A percentile compares a stretch with the other conserved stretches of the same genome.
phyloP scores from a whole-genome alignment of 208 protist species.

The Trypanosoma congolense region DNA sequence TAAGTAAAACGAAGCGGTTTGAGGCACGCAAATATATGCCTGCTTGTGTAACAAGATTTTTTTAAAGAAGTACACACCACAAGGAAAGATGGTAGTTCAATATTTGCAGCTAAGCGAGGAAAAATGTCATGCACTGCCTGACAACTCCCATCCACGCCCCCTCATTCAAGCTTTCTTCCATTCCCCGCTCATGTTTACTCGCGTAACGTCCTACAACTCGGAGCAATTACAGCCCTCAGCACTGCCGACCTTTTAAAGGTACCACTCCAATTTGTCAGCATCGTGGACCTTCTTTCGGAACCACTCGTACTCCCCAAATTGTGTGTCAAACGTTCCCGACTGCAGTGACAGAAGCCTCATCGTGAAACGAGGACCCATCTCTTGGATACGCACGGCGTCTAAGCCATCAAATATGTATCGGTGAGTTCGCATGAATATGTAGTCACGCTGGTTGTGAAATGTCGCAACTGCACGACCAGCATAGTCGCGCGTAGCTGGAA shows the following conservation, averaged over 20 bases:
- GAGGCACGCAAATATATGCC: too few relatives aligned
- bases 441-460: conserved; percentile 93
- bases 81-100: too few relatives aligned
- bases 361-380: conserved; percentile 92
- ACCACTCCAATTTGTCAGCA: conserved; percentile 86
- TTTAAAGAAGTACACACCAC: too few relatives aligned
- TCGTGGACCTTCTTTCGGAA: conserved; percentile 92
- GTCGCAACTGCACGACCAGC: conserved; percentile 86
- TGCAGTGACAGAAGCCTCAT: conserved; percentile 86
- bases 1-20: too few relatives aligned
- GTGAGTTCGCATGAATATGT: conserved; percentile 91
- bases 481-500: conserved; percentile 86
- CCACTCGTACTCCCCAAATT: conserved; percentile 93
- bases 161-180: too few relatives aligned
- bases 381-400: conserved; percentile 85
- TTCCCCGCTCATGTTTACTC: too few relatives aligned
- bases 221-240: background rate
- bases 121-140: too few relatives aligned
- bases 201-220: background rate
- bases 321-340: conserved; percentile 87
- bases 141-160: too few relatives aligned
- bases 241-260: conserved; percentile 39
- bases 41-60: too few relatives aligned
- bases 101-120: too few relatives aligned
- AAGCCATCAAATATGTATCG: conserved; percentile 91